phyloP scores from a whole-genome alignment of 768 basidiomycete genomes.

The Suillus alpinus region DNA sequence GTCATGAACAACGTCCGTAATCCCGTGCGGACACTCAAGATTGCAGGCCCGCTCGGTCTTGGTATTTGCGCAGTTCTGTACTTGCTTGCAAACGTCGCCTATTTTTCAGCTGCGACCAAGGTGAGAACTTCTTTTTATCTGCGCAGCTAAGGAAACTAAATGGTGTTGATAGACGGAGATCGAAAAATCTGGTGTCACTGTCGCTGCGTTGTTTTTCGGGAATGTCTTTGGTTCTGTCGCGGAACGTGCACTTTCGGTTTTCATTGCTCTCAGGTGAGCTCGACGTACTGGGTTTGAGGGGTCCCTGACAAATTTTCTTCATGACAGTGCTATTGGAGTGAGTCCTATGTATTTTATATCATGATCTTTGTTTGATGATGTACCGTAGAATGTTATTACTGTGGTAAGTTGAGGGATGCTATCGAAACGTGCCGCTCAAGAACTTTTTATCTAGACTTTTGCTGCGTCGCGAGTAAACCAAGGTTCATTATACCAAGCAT shows the following conservation, averaged over 20 bases:
- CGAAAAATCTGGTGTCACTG: slow-evolving; percentile 45
- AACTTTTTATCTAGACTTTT: slow-evolving; percentile 39
- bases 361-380: neutral
- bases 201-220: slow-evolving; percentile 58
- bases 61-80: slow-evolving; percentile 53
- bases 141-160: neutral
- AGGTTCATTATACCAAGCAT: slow-evolving; percentile 24
- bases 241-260: slow-evolving; percentile 52
- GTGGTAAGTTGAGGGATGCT: slow-evolving; percentile 17
- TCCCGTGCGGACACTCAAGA: slow-evolving; percentile 59
- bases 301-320: neutral
- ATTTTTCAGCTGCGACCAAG: slow-evolving; percentile 41
- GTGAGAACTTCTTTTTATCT: slow-evolving; percentile 5
- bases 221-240: slow-evolving; percentile 56
- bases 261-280: slow-evolving; percentile 53
- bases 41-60: slow-evolving; percentile 57
- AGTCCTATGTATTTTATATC: slow-evolving; percentile 1
- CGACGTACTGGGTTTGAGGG: neutral
- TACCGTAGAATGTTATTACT: slow-evolving; percentile 29
- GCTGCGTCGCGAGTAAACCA: slow-evolving; percentile 52
- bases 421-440: neutral
- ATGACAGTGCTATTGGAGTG: slow-evolving; percentile 35
- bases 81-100: slow-evolving; percentile 55
- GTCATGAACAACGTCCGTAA: slow-evolving; percentile 61
- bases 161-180: slow-evolving; percentile 38